These are phyloP conservation scores for Diaporthe australafricana DNA, from an alignment of 2,329 filamentous ascomycete genomes.

Conservation along the genomic window DNA sequence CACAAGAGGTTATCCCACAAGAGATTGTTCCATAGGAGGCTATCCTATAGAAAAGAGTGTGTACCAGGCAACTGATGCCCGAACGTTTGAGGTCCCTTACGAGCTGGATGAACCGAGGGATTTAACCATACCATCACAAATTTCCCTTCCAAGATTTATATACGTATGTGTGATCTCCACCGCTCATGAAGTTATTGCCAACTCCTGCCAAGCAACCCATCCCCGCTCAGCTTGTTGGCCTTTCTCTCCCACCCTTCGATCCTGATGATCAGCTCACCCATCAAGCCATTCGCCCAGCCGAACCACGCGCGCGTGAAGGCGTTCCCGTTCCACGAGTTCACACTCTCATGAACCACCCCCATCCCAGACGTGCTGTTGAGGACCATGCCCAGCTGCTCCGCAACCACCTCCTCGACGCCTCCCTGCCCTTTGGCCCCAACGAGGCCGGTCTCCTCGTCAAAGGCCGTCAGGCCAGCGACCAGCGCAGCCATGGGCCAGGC, in stretches of 20 bases:
- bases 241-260: conserved; percentile 46
- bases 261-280: conserved; percentile 54
- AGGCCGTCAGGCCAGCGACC: conserved; percentile 62
- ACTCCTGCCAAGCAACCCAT: conserved; percentile 44
- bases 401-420: conserved; percentile 46
- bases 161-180: background rate
- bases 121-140: background rate
- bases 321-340: conserved; percentile 54
- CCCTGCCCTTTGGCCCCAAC: conserved; percentile 42
- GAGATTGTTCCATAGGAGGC: no score
- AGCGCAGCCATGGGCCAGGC: conserved; percentile 70
- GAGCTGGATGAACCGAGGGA: no score
- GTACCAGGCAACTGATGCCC: no score
- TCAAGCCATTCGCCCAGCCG: conserved; percentile 56
- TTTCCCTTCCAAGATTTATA: no score
- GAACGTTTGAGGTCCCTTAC: no score
- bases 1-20: no score
- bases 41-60: no score
- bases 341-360: conserved; percentile 62
- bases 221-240: conserved; percentile 36
- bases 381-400: conserved; percentile 50
- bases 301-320: conserved; percentile 60
- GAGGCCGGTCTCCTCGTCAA: conserved; percentile 42
- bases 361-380: conserved; percentile 53
- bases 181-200: conserved; percentile 44